A percentile compares a stretch with the other conserved stretches of the same genome.
Evolutionary conservation across 2,329 filamentous ascomycete species (phyloP).

Genomic region (Alternaria sp.): DNA sequence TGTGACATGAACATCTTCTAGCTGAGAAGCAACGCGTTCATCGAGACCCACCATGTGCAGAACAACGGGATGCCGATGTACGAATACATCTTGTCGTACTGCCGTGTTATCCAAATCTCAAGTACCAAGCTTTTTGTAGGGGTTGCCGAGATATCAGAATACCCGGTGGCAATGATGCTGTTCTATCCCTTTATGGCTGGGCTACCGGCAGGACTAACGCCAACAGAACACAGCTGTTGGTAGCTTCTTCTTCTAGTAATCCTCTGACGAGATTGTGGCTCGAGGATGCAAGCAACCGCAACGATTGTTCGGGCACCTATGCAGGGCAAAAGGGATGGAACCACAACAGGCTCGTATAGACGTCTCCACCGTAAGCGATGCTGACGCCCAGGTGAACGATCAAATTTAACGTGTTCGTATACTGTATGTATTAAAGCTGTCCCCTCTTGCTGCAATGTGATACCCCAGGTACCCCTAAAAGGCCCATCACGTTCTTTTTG

Average conservation of each 20-base stretch:
- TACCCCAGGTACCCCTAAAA: slow-evolving; percentile 1
- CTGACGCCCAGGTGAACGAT: background rate
- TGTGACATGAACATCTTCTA: background rate
- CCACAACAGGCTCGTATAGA: background rate
- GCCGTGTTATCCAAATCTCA: background rate
- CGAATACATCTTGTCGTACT: background rate
- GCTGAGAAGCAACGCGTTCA: background rate
- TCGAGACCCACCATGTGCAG: background rate
- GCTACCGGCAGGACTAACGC: background rate
- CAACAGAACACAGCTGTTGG: background rate
- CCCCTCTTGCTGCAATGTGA: background rate
- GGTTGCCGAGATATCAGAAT: background rate
- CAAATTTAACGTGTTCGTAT: background rate
- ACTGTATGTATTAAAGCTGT: background rate
- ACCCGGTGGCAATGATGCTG: background rate
- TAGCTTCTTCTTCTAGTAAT: background rate
- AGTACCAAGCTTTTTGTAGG: background rate
- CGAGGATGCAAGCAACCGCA: background rate
- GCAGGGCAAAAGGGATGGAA: background rate
- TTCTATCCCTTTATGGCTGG: background rate
- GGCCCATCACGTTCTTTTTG: slow-evolving; percentile 4
- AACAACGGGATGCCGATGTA: background rate
- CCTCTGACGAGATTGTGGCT: background rate
- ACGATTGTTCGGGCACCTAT: background rate
- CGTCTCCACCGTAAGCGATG: background rate